phyloP scores from a whole-genome alignment of 2,329 filamentous ascomycete species.

The Myriosclerotinia scirpicola region DNA sequence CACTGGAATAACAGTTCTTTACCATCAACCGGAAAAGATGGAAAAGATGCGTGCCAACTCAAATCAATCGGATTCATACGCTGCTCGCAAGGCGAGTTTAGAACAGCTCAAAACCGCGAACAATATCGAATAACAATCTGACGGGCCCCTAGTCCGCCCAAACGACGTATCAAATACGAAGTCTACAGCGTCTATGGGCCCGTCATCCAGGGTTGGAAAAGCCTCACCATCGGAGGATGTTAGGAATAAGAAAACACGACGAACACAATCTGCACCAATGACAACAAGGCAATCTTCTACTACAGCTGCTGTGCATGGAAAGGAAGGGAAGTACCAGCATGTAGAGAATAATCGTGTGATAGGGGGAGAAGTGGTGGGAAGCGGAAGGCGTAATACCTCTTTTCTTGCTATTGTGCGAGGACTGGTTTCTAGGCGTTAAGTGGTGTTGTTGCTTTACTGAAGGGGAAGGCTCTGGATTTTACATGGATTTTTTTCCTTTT shows the following conservation, averaged over 20 bases:
- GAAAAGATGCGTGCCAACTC: constrained; percentile 57
- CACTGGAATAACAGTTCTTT: constrained; percentile 54
- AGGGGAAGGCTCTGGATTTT: constrained; percentile 18
- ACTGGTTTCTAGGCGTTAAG: constrained; percentile 24
- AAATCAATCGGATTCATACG: constrained; percentile 78
- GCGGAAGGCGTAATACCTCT: constrained; percentile 23
- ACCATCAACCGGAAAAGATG: constrained; percentile 78
- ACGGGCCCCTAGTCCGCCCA: constrained; percentile 49
- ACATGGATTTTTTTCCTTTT: constrained; percentile 17
- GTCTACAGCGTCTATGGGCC: constrained; percentile 28
- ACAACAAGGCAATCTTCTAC: constrained; percentile 13
- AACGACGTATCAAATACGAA: constrained; percentile 17
- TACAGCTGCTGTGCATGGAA: constrained; percentile 18
- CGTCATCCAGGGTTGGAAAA: constrained; percentile 29
- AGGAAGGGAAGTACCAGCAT: constrained; percentile 20
- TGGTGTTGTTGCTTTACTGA: constrained; percentile 22
- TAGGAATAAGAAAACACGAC: constrained; percentile 22
- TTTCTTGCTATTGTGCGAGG: constrained; percentile 24
- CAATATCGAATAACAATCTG: constrained; percentile 94
- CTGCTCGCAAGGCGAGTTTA: constrained; percentile 93
- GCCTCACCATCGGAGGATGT: constrained; percentile 12
- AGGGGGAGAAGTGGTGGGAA: background rate
- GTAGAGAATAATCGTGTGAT: constrained; percentile 18
- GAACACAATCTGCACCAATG: constrained; percentile 21
- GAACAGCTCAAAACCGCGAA: constrained; percentile 97